Base-by-base conservation (phyloP, 2,329 filamentous ascomycete species). In the Arthrobotrys sphaeroides region DNA sequence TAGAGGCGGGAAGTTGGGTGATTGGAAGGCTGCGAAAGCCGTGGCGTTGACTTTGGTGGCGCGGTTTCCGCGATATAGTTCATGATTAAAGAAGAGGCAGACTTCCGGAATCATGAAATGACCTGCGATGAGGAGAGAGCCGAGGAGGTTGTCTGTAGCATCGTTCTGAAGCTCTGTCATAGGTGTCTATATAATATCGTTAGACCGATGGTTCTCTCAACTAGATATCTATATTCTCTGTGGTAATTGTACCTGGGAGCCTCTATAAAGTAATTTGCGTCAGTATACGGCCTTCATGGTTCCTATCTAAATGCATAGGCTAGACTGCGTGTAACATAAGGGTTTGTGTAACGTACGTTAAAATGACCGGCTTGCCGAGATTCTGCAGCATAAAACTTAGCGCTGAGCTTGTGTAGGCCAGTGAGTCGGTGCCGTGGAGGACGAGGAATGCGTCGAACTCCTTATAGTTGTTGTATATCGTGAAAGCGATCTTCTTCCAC, bases 21-120 rank as follows among this genome's bases (percentile, higher is more conserved):
- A 93, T 70, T 89, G 90, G 82, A 97, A 97, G 5, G 93, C 94
- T 69, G 92, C 89, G 81, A 96, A 97, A 64, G 91, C 89, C 72
- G 91, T 92, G 4, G 93, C 91, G 12, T 92, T 94, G 31, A 96
- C 89, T 82, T 97, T 97, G 77, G 92, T 95, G 7, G 91, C 90
- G 20, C 94, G 86, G 83, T 96, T 97, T 13, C 94, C 94, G 24
- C 94, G 89, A 84, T 94, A 96, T 18, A 97, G 87, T 78, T 90
- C 92, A 84, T 96, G 91, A 83, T 95, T 92, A 86, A 97, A 97
- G 85, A 96, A 97, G 36, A 97, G 86, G 81, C 92, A 94, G 62
- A 97, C 94, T 82, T 97, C 94, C 0, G 94, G 93, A 70, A 97
- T 92, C 84, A 93, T 91, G 81, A 96, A 96, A 74, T 95, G 95